These are phyloP conservation scores for Datura wrightii DNA, from an alignment of 257 asterid genomes.

Conservation along the genomic window DNA sequence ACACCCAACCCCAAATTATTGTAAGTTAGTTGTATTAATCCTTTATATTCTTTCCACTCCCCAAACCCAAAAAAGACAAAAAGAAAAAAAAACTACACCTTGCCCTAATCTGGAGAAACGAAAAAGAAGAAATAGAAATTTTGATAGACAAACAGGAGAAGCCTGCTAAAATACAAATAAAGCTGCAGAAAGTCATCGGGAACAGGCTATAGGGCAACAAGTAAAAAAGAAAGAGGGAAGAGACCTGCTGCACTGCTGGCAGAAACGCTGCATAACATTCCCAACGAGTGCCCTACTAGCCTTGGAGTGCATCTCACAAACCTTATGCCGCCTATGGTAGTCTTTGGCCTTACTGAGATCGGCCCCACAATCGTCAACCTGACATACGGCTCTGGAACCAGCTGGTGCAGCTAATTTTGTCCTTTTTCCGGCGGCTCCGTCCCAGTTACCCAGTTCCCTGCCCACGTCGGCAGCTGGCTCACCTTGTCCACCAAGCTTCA, in stretches of 20 bases:
- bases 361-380: conserved; percentile 72
- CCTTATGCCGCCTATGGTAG: conserved; percentile 82
- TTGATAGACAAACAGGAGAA: neutral
- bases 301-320: conserved; percentile 80
- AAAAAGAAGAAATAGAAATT: neutral
- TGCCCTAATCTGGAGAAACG: neutral
- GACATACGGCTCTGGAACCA: conserved; percentile 62
- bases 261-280: conserved; percentile 79
- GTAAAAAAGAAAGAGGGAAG: neutral
- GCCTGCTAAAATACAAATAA: neutral
- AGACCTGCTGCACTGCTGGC: conserved; percentile 93
- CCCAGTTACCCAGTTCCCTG: conserved; percentile 40
- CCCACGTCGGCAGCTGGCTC: conserved; percentile 21
- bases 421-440: conserved; percentile 62
- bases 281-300: conserved; percentile 67
- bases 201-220: neutral
- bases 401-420: conserved; percentile 45
- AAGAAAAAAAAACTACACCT: neutral
- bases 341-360: conserved; percentile 79
- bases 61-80: neutral
- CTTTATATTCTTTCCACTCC: neutral
- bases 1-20: neutral
- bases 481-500: conserved; percentile 60
- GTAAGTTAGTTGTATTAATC: neutral
- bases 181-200: neutral